Evolutionary conservation across 495 filamentous ascomycete species (phyloP), one percentile per base, ranked within the genome.

Genomic region (Penicillium subrubescens): DNA sequence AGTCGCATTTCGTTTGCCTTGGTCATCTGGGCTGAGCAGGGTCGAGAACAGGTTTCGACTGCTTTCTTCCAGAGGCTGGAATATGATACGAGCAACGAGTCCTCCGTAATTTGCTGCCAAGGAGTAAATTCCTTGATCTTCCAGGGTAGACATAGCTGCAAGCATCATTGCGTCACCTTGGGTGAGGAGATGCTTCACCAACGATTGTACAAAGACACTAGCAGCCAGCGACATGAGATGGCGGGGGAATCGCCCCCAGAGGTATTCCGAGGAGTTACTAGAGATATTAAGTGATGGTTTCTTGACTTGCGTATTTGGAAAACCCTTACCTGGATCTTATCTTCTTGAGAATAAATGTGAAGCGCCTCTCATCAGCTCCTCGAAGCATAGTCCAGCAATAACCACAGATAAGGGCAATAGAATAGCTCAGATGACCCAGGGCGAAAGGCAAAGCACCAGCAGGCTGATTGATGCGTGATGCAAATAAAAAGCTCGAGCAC

Each of bases 31-130:
- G 60, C 71, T 65, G 71, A 87, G 66, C 8, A 97, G 82, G 54
- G 88, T 88, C 37, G 90, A 90, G 72, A 98, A 97, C 62, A 96
- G 85, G 66, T 88, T 92, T 25, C 96, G 89, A 64, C 89, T 91
- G 67, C 89, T 92, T 75, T 98, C 96, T 71, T 99, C 95, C 67
- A 98, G 86, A 11, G 95, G 95, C 69, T 97, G 95, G 74, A 99
- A 95, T 60, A 99, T 77, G 60, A 97, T 86, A 14, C 95, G 89
- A 3, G 96, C 95, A 56, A 96, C 75, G 3, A 99, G 86, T 8
- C 92, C 90, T 44, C 96, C 95, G 79, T 99, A 99, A 71, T 97
- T 97, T 56, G 91, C 89, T 33, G 94, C 95, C 3, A 99, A 82
- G 0, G 93, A 90, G 75, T 98, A 99, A 19, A 92, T 88, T n/a